phyloP scores from a whole-genome alignment of 129 eudicot species.

The Flaveria trinervia region DNA sequence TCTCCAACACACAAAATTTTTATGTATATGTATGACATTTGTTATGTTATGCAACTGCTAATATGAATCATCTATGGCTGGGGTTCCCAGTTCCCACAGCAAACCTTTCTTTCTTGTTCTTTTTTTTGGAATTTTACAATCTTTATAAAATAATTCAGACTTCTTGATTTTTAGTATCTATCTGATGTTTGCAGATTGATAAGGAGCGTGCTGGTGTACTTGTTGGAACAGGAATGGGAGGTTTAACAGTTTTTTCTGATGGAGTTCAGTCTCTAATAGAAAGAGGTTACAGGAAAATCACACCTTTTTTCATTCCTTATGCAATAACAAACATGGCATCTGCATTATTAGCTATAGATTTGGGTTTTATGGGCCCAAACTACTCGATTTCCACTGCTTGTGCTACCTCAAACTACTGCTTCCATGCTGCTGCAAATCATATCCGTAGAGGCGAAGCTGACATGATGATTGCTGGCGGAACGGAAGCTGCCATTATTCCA shows the following conservation, averaged over 20 bases:
- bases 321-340: constrained; percentile 98
- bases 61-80: background rate
- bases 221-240: constrained; percentile 99
- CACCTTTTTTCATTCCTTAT: constrained; percentile 94
- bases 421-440: constrained; percentile 98
- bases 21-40: background rate
- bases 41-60: background rate
- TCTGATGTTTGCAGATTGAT: constrained; percentile 56
- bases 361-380: constrained; percentile 98
- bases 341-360: constrained; percentile 87
- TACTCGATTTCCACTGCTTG: constrained; percentile 98
- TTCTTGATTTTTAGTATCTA: background rate
- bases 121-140: background rate
- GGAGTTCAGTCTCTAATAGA: constrained; percentile 87
- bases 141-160: background rate
- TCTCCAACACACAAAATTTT: background rate
- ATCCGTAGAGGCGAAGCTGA: constrained; percentile 98
- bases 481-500: constrained; percentile 95
- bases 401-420: constrained; percentile 97
- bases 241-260: constrained; percentile 83
- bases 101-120: background rate
- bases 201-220: constrained; percentile 95
- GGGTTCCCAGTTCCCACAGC: background rate
- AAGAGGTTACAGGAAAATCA: constrained; percentile 83
- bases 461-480: constrained; percentile 98